A percentile compares a stretch with the other conserved stretches of the same genome.
Evolutionary conservation across 2,329 filamentous ascomycete genomes (phyloP).

Genomic region (Mycogone perniciosa): DNA sequence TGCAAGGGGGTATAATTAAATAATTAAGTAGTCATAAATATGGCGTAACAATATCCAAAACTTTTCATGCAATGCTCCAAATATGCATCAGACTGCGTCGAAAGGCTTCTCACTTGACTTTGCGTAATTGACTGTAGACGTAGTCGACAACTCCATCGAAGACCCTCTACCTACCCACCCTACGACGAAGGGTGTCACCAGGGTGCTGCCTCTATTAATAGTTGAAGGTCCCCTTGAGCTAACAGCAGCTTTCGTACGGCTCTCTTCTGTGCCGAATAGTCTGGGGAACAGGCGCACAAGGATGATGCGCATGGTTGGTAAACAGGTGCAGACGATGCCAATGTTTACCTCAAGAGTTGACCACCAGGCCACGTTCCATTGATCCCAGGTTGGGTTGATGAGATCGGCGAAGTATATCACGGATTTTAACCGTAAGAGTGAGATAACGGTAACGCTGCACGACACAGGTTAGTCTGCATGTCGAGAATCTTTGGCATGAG

Average conservation of each 20-base stretch:
- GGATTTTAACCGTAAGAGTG: conserved; percentile 24
- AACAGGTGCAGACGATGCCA: conserved; percentile 31
- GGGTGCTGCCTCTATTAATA: too few species aligned
- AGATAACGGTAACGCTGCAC: conserved; percentile 26
- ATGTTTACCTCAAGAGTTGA: conserved; percentile 31
- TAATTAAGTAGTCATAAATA: not conserved
- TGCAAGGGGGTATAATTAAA: too few species aligned
- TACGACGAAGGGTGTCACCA: too few species aligned
- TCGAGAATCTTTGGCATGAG: not conserved
- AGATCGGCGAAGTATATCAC: conserved; percentile 24
- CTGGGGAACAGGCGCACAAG: conserved; percentile 22
- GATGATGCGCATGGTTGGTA: conserved; percentile 28
- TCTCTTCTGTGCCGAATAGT: not conserved
- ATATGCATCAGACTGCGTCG: not conserved
- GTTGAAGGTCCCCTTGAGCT: too few species aligned
- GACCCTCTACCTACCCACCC: not conserved
- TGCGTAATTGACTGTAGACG: not conserved
- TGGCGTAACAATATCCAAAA: not conserved
- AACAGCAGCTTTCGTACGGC: not conserved
- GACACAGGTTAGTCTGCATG: not conserved
- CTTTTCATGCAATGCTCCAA: not conserved
- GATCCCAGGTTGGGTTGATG: conserved; percentile 25
- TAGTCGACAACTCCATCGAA: not conserved
- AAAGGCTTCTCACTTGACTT: not conserved
- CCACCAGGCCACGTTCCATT: conserved; percentile 27